Evolutionary conservation across 2,329 filamentous ascomycete species (phyloP).

Genomic region (Alternaria longipes): DNA sequence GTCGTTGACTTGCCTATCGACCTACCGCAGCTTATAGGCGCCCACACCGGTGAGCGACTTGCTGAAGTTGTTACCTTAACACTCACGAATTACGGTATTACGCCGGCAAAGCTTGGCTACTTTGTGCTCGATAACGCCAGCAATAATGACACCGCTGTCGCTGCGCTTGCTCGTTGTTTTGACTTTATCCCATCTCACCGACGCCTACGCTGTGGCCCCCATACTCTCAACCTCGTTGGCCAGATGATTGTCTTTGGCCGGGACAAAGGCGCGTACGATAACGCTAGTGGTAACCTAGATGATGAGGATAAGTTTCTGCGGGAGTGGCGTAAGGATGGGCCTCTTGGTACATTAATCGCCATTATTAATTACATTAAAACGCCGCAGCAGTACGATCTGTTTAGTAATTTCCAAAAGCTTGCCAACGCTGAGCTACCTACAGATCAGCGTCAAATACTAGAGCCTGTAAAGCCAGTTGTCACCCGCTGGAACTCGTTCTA

Average conservation of each 20-base stretch:
- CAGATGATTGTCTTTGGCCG: background rate
- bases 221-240: conserved; percentile 12
- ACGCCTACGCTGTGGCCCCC: conserved; percentile 9
- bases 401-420: background rate
- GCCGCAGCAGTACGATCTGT: background rate
- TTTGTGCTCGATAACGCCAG: background rate
- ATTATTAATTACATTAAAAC: background rate
- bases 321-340: background rate
- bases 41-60: conserved; percentile 12
- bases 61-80: conserved; percentile 1
- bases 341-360: background rate
- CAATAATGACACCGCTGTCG: conserved; percentile 5
- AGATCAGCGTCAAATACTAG: background rate
- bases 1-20: conserved; percentile 15
- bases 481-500: conserved; percentile 3
- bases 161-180: too few relatives aligned
- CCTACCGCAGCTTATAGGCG: conserved; percentile 10
- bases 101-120: background rate
- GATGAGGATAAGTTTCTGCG: background rate
- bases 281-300: background rate
- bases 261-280: background rate
- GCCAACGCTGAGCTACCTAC: background rate
- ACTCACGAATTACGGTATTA: conserved; percentile 1
- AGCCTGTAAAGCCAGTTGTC: conserved; percentile 6
- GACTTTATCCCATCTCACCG: background rate